These are phyloP conservation scores for Collybia nuda DNA, from an alignment of 768 basidiomycete species.

Conservation along the genomic window DNA sequence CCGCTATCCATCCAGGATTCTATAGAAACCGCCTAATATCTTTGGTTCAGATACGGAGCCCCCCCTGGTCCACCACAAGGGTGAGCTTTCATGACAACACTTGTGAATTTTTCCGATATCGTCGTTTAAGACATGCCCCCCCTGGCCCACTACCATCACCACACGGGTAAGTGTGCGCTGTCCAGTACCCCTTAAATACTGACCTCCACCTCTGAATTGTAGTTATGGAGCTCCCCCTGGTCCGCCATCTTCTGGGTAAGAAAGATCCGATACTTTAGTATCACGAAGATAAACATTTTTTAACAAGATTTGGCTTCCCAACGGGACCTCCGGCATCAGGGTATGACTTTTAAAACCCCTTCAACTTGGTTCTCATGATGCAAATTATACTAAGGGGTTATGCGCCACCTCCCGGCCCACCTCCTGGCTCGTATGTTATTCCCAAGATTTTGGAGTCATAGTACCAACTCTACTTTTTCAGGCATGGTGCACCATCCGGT, in stretches of 20 bases:
- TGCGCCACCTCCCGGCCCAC: slow-evolving; percentile 11
- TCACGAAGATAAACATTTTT: too few relatives aligned
- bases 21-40: not conserved
- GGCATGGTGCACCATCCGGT: slow-evolving; percentile 20
- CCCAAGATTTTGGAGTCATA: not conserved
- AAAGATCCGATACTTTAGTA: too few relatives aligned
- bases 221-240: slow-evolving; percentile 31
- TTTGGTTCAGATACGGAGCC: slow-evolving; percentile 14
- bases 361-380: not conserved
- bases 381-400: slow-evolving; percentile 6
- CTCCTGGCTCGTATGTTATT: slow-evolving; percentile 5
- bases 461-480: slow-evolving; percentile 7
- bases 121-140: too few relatives aligned
- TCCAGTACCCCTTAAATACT: not conserved
- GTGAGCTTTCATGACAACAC: not conserved
- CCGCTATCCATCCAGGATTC: not conserved
- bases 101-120: too few relatives aligned
- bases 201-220: not conserved
- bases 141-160: not conserved
- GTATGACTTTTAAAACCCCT: slow-evolving; percentile 2
- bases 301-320: slow-evolving; percentile 12
- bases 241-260: slow-evolving; percentile 34
- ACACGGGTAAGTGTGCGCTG: not conserved
- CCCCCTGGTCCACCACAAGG: slow-evolving; percentile 14
- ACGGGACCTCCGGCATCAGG: slow-evolving; percentile 16